A percentile compares a stretch with the other conserved stretches of the same genome.
phyloP scores from a whole-genome alignment of 2,329 filamentous ascomycete species.

The Pyricularia pennisetigena region DNA sequence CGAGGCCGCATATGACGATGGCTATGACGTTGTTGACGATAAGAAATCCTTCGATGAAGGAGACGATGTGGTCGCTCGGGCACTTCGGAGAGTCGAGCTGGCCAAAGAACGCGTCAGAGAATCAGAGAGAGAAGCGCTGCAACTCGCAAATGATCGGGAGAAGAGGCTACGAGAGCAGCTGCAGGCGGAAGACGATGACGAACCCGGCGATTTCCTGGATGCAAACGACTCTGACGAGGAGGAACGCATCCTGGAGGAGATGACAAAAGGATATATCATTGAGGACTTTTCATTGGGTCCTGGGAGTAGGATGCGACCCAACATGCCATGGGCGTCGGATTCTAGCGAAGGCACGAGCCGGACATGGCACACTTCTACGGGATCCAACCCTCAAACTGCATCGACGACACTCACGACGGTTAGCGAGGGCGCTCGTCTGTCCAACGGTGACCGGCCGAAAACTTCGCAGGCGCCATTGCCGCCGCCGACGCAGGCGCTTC shows the following conservation, averaged over 20 bases:
- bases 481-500: constrained; percentile 37
- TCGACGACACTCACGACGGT: constrained; percentile 64
- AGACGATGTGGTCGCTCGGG: constrained; percentile 38
- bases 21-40: constrained; percentile 48
- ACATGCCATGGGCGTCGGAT: constrained; percentile 68
- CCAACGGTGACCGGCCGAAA: constrained; percentile 20
- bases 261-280: constrained; percentile 73
- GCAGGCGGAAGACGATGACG: constrained; percentile 36
- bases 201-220: constrained; percentile 48
- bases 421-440: constrained; percentile 39
- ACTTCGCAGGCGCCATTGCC: constrained; percentile 23
- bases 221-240: constrained; percentile 60
- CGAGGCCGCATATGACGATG: constrained; percentile 91
- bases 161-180: constrained; percentile 32
- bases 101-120: constrained; percentile 68
- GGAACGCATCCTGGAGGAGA: constrained; percentile 74
- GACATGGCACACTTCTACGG: constrained; percentile 73
- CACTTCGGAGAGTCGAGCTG: constrained; percentile 58
- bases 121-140: constrained; percentile 60
- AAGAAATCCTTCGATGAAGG: constrained; percentile 20
- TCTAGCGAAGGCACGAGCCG: constrained; percentile 69
- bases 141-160: constrained; percentile 51
- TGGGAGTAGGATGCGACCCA: constrained; percentile 53
- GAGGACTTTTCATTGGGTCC: constrained; percentile 73
- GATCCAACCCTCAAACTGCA: constrained; percentile 60